Evolutionary conservation across 495 filamentous ascomycete genomes (phyloP), one percentile per base, ranked within the genome.

Genomic region (Penicillium pulvis): DNA sequence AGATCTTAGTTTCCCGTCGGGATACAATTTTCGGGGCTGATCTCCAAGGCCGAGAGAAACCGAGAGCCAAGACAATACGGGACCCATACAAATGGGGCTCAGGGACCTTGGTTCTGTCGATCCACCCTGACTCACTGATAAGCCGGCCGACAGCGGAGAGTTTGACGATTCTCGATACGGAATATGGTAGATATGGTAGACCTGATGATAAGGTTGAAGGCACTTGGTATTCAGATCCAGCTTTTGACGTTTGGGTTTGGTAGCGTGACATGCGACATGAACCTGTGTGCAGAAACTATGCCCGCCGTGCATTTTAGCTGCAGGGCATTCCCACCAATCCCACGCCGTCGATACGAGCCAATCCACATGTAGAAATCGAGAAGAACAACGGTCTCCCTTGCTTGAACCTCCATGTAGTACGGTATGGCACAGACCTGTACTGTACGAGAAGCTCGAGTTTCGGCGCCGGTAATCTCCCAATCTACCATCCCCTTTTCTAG

Each of bases 61-160:
- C 63, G 60, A 63, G 56, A 33, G 53, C 63, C 53, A 57, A 58
- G 63, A 56, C 26, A 11, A 6, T 20, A 16, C 28, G 28, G 23
- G 43, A 8, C 43, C 16, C 30, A 36, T 28, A 28, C 49, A 35
- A 30, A 17, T 16, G 35, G 30, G 31, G 16, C 48, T 51, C 47
- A 51, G 50, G 49, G 23, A 17, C 39, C 39, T 10, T 47, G 30
- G 43, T 17, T 31, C 17, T 36, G n/a, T n/a, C 3, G 30, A 41
- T 36, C 49, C 31, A 54, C 51, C 17, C 36, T 43, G 51, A 44
- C 16, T 42, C 51, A 42, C 48, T 57, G 58, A 60, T 60, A 55
- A 60, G 53, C 42, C 43, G 28, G 42, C 57, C 51, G 57, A 59
- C 42, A 55, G 57, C 57, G 57, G 51, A 49, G 57, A 24, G 42